These are phyloP conservation scores for Neckera pumila DNA, from an alignment of 225 moss, liverwort and hornwort genomes.

Conservation along the genomic window DNA sequence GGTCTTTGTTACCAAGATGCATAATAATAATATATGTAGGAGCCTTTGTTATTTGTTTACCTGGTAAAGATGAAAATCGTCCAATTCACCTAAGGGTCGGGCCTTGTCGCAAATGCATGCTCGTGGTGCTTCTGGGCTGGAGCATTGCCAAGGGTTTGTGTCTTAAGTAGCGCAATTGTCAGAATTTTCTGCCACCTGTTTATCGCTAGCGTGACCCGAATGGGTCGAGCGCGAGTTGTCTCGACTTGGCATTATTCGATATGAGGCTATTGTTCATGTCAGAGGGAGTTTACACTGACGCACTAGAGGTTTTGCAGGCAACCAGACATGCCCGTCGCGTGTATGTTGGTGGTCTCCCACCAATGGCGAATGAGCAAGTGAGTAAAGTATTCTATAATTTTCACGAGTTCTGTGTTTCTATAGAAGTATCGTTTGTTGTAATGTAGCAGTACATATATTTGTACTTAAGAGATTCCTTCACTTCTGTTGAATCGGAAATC, in stretches of 20 bases:
- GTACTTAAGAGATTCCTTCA: background rate
- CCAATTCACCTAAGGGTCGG: background rate
- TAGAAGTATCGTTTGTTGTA: background rate
- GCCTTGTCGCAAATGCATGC: background rate
- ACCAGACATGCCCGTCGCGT: conserved; percentile 96
- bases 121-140: background rate
- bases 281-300: background rate
- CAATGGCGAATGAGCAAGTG: conserved; percentile 97
- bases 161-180: background rate
- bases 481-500: background rate
- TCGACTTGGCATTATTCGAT: background rate
- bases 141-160: background rate
- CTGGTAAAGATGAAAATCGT: background rate
- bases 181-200: background rate
- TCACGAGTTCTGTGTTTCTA: background rate
- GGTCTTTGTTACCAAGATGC: conserved; percentile 12
- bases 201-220: background rate
- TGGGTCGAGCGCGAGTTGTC: background rate
- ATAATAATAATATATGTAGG: background rate
- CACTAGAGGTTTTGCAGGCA: conserved; percentile 44
- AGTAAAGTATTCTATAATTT: background rate
- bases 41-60: background rate
- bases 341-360: conserved; percentile 92
- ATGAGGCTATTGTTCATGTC: background rate
- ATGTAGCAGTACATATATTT: background rate